These are phyloP conservation scores for Botrytis fragariae DNA, from an alignment of 2,329 filamentous ascomycete genomes.

Conservation along the genomic window DNA sequence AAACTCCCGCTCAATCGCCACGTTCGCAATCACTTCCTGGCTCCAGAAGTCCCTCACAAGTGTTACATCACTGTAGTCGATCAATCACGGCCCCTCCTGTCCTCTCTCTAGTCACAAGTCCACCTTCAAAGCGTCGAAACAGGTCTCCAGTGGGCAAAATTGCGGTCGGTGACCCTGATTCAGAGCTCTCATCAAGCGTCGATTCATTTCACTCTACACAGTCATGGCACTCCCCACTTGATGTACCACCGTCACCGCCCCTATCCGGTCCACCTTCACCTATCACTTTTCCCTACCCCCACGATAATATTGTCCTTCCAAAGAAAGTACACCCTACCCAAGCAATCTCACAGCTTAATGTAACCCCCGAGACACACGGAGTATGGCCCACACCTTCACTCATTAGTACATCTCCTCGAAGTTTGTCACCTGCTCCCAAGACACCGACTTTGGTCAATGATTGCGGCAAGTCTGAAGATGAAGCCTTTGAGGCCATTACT, in stretches of 20 bases:
- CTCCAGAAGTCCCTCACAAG: conserved; percentile 35
- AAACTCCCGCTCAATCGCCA: conserved; percentile 26
- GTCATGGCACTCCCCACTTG: conserved; percentile 50
- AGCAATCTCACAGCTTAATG: conserved; percentile 39
- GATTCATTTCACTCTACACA: conserved; percentile 56
- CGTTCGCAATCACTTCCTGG: conserved; percentile 22
- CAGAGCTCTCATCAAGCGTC: conserved; percentile 46
- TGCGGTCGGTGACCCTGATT: conserved; percentile 32
- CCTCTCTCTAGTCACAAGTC: conserved; percentile 44
- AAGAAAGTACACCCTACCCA: conserved; percentile 37
- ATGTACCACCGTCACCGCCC: conserved; percentile 45
- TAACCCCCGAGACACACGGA: conserved; percentile 30
- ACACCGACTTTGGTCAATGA: conserved; percentile 47
- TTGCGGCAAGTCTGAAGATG: conserved; percentile 42
- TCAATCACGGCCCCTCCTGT: conserved; percentile 44
- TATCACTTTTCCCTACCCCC: conserved; percentile 41
- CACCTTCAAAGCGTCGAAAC: conserved; percentile 41
- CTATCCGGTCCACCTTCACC: conserved; percentile 44
- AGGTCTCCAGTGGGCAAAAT: conserved; percentile 28
- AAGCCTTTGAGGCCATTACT: conserved; percentile 40
- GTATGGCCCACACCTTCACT: conserved; percentile 28
- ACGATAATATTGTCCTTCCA: conserved; percentile 43
- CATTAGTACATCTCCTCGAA: conserved; percentile 23
- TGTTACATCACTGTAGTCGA: conserved; percentile 38
- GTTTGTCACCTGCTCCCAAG: conserved; percentile 36